Evolutionary conservation across 2,329 filamentous ascomycete species (phyloP).

Genomic region (Pseudopithomyces chartarum): DNA sequence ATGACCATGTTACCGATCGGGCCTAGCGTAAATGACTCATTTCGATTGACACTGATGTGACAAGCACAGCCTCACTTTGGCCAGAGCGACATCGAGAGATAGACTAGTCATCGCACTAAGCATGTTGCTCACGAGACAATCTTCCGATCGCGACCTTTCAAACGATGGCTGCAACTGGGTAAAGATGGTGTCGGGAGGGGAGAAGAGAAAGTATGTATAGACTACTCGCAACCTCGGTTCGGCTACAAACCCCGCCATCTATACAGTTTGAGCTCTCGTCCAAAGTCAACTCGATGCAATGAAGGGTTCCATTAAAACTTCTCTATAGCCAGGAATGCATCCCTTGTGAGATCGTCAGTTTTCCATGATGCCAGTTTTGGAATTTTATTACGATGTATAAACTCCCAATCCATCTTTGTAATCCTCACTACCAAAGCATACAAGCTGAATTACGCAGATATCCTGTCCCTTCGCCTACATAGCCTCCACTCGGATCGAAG

Average conservation of each 20-base stretch:
- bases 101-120: neutral
- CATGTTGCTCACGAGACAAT: neutral
- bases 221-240: neutral
- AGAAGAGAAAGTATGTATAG: neutral
- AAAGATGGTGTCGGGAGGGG: neutral
- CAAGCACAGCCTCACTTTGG: neutral
- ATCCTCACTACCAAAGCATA: neutral
- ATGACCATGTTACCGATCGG: neutral
- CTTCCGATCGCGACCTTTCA: no score
- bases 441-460: constrained; percentile 21
- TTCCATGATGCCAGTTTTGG: neutral
- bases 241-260: constrained; percentile 3
- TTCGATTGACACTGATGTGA: neutral
- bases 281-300: neutral
- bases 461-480: constrained; percentile 47
- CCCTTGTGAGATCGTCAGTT: neutral
- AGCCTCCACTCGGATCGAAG: constrained; percentile 38
- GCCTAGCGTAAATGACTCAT: constrained; percentile 1
- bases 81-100: neutral
- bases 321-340: neutral
- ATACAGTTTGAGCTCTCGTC: neutral
- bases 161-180: no score
- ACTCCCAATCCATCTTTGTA: neutral
- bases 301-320: neutral
- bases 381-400: neutral